These are phyloP conservation scores for Pseudogymnoascus pannorum DNA, from an alignment of 2,329 filamentous ascomycete species.

Conservation along the genomic window DNA sequence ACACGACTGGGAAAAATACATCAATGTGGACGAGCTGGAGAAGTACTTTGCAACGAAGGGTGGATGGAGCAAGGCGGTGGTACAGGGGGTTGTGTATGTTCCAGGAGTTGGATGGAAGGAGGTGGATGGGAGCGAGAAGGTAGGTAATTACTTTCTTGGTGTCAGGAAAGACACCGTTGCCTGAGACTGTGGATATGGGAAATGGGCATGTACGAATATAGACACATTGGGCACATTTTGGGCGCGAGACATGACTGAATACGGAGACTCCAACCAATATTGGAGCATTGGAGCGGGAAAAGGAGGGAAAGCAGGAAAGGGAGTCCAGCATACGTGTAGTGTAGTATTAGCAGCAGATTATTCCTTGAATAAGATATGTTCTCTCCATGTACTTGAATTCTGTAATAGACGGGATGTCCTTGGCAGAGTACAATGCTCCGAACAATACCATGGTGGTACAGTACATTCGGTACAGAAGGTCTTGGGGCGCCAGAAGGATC, in stretches of 20 bases:
- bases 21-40: slow-evolving; percentile 74
- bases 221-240: slow-evolving; percentile 2
- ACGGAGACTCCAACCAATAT: not conserved
- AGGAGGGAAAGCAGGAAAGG: not conserved
- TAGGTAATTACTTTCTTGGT: slow-evolving; percentile 95
- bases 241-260: slow-evolving; percentile 13
- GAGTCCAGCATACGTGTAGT: not conserved
- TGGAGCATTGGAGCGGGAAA: slow-evolving; percentile 2
- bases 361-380: slow-evolving; percentile 2
- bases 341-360: slow-evolving; percentile 4
- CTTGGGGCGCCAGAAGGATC: not conserved
- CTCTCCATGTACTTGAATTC: not conserved
- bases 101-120: slow-evolving; percentile 86
- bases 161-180: slow-evolving; percentile 48
- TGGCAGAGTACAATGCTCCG: not conserved
- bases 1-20: slow-evolving; percentile 94
- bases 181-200: not conserved
- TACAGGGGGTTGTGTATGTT: slow-evolving; percentile 82
- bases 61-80: slow-evolving; percentile 52
- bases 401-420: not conserved
- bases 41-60: slow-evolving; percentile 44
- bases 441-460: not conserved
- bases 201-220: not conserved
- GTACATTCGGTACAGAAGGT: not conserved
- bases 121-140: slow-evolving; percentile 70